Evolutionary conservation across 2,329 filamentous ascomycete genomes (phyloP), one percentile per base, ranked within the genome.

Genomic region (Claviceps digitariae): DNA sequence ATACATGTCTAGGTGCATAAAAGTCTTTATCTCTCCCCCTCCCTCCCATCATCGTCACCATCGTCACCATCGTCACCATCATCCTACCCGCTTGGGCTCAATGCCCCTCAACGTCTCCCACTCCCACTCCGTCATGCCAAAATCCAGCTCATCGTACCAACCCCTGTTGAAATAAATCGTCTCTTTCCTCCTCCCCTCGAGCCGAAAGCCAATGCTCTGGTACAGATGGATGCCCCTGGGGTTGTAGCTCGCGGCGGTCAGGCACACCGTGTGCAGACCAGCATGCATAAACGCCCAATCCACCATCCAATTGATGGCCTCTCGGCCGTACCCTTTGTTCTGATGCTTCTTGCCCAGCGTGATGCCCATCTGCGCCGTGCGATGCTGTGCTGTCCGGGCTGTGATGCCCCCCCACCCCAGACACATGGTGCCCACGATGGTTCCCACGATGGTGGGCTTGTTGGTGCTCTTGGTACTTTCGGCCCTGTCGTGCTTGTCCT

Each of bases 291-390:
- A 77, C 0, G 69, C 69, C 67, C 72, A 76, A 47, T 71, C 65
- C n/a, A 75, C 57, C 7, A 63, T 67, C 73, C 72, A 78, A 31
- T 63, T 61, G 53, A 77, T 69, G 4, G 72, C 70, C 58, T 76
- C 74, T 20, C 59, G 59, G 5, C 74, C 74, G 56, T 75, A 76
- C 0, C 74, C 72, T 38, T 63, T 57, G 21, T 63, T 61, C 54
- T 74, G 70, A 56, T 68, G 66, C 5, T 52, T 34, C 1, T 61
- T 57, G 3, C 66, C 54, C 25, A 75, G 64, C 38, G 62, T 61
- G 48, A 74, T 63, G 27, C 65, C 68, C 25, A 75, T 62, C 21
- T 52, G 52, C 6, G 59, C 55, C 21, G 45, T 56, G 51, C 58
- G 57, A 50, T 61, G 55, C 29, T 60, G 58, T 12, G 58, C 56